A percentile compares a stretch with the other conserved stretches of the same genome.
These are phyloP conservation scores for Wickerhamiella musiphila DNA, from an alignment of 805 yeast genomes.

Conservation along the genomic window DNA sequence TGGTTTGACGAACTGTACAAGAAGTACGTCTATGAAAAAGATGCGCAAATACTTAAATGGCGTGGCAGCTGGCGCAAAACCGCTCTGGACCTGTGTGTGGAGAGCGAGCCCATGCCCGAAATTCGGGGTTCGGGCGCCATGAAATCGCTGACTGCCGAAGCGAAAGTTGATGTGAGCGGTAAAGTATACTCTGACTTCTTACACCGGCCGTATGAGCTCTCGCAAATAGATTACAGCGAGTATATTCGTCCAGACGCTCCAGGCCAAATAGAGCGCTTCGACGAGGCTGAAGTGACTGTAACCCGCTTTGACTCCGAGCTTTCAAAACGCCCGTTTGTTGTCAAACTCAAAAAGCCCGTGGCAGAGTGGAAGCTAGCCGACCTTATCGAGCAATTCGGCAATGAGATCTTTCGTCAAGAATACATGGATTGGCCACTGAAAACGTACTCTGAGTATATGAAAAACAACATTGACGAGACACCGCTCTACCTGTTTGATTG, in stretches of 20 bases:
- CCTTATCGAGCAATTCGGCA: conserved; percentile 37
- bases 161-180: conserved; percentile 17
- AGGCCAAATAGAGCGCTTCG: conserved; percentile 14
- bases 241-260: conserved; percentile 34
- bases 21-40: conserved; percentile 29
- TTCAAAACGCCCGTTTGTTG: conserved; percentile 47
- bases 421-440: conserved; percentile 62
- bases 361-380: conserved; percentile 49
- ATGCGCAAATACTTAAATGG: conserved; percentile 33
- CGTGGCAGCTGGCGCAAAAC: conserved; percentile 69
- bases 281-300: conserved; percentile 27
- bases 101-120: no score
- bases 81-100: no score
- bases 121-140: no score
- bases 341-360: conserved; percentile 27
- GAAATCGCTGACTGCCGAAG: conserved; percentile 6
- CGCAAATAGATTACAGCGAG: conserved; percentile 43
- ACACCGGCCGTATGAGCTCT: conserved; percentile 68
- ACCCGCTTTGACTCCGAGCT: conserved; percentile 31
- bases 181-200: conserved; percentile 56
- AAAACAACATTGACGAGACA: conserved; percentile 53
- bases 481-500: conserved; percentile 82
- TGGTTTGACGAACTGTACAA: conserved; percentile 77
- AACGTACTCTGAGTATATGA: conserved; percentile 43
- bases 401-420: conserved; percentile 62